These are phyloP conservation scores for Eucalyptus regnans DNA, from an alignment of 345 rosid genomes.

Conservation along the genomic window DNA sequence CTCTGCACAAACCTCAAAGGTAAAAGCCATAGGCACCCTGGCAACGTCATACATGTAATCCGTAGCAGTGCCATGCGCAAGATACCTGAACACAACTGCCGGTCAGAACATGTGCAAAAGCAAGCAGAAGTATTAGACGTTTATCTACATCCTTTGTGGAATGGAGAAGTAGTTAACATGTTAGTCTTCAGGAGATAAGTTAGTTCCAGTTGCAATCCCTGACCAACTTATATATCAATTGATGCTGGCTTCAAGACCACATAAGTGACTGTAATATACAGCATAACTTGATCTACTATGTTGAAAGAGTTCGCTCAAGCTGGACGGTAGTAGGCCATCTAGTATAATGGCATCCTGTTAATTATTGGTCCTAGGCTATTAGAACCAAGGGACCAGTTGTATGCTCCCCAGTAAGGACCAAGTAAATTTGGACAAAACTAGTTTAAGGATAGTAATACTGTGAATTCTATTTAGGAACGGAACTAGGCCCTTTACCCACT, in stretches of 20 bases:
- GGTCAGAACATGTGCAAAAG: not conserved
- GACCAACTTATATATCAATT: not conserved
- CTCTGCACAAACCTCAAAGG: conserved; percentile 78
- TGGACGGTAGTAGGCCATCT: not conserved
- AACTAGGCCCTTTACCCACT: not conserved
- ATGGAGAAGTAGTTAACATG: not conserved
- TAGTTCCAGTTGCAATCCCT: not conserved
- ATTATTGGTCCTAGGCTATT: not conserved
- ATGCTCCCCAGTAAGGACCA: not conserved
- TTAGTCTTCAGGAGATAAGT: not conserved
- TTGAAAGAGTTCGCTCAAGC: not conserved
- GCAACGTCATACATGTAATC: conserved; percentile 86
- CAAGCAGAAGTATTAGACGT: not conserved
- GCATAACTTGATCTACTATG: not conserved
- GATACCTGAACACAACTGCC: conserved; percentile 33
- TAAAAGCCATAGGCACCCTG: conserved; percentile 90
- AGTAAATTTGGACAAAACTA: not conserved
- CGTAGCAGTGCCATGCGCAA: conserved; percentile 97
- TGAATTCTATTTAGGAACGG: not conserved
- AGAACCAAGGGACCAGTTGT: not conserved
- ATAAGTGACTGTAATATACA: not conserved
- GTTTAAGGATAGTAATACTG: not conserved
- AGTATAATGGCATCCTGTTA: not conserved
- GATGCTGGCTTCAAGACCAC: not conserved
- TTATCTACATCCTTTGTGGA: not conserved